Base-by-base conservation (phyloP, 345 rosid genomes). In the Triadica sebifera region DNA sequence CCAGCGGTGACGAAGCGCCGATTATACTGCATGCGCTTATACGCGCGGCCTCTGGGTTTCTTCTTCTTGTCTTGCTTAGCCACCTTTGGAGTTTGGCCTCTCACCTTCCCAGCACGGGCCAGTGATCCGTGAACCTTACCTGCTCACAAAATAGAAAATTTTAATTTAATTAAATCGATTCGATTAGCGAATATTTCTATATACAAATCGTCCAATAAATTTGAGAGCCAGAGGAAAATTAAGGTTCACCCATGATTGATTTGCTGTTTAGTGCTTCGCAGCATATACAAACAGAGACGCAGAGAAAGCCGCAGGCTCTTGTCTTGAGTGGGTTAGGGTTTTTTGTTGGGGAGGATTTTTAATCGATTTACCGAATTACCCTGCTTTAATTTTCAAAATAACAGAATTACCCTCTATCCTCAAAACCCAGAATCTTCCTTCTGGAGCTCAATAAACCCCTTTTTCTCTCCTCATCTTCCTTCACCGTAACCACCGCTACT, bases 1-100 rank as follows among this genome's bases (percentile, higher is more conserved):
- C 97, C 97, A 4, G 97, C 97, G n/a, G 97, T 89, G 79, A 91
- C 97, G 79, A 91, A 91, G 11, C 97, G 92, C 57, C 97, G 94
- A 67, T 89, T 91, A 89, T 91, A 90, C 74, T 91, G 94, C 85
- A 89, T 81, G 43, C 97, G 84, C 88, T 91, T 91, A 86, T 91
- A 74, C 63, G 97, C 94, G 45, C 97, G 94, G 49, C 97, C 97
- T 0, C 92, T 81, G 0, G 97, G 92, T 72, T 91, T 81, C 88
- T 91, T 89, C 82, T 91, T 89, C 88, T 91, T 91, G 73, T 91
- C 97, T 79, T 89, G 97, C 76, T 84, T 86, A 2, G 92, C 97
- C 6, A 88, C 94, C 78, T 91, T 91, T 5, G 96, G 96, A 8
- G 96, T 91, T 72, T 91, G 94, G 13, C 90, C 92, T 57, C 90